Conservation (phyloP, 306 rosid species). For the Sindora glabra region DNA sequence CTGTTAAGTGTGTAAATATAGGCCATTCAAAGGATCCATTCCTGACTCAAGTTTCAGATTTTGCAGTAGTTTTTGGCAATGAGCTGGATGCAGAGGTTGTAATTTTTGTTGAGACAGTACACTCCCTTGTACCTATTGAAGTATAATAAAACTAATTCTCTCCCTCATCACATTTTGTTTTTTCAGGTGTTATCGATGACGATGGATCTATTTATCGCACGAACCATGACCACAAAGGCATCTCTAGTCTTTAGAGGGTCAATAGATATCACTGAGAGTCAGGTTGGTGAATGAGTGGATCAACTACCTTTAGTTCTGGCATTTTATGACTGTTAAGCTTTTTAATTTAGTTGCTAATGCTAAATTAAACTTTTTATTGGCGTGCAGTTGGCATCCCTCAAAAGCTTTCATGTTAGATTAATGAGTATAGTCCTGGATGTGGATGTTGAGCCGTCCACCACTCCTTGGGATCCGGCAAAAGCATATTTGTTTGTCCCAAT, state of each 20-base stretch:
- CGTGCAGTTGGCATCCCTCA: constrained; percentile 83
- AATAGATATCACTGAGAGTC: constrained; percentile 66
- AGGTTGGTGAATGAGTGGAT: constrained; percentile 39
- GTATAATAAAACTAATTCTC: constrained; percentile 5
- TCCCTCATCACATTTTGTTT: constrained; percentile 11
- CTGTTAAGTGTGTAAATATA: constrained; percentile 52
- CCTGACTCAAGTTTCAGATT: constrained; percentile 89
- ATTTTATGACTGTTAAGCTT: constrained; percentile 3
- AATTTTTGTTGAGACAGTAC: constrained; percentile 4
- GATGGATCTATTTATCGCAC: constrained; percentile 99
- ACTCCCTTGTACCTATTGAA: constrained; percentile 7
- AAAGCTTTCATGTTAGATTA: constrained; percentile 92
- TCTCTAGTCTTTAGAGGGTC: constrained; percentile 87
- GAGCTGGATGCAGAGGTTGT: constrained; percentile 99
- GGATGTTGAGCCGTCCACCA: constrained; percentile 99
- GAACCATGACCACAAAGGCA: constrained; percentile 94
- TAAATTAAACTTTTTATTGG: constrained; percentile 12
- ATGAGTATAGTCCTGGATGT: constrained; percentile 99
- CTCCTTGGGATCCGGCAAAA: constrained; percentile 99
- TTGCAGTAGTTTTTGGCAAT: constrained; percentile 85
- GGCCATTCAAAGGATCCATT: constrained; percentile 90
- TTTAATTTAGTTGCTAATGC: constrained; percentile 22
- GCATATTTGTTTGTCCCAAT: constrained; percentile 94
- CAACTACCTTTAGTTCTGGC: constrained; percentile 6
- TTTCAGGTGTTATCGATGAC: constrained; percentile 99